Evolutionary conservation across 2,329 filamentous ascomycete genomes (phyloP), one percentile per base, ranked within the genome.

Genomic region (Periconia sp.): DNA sequence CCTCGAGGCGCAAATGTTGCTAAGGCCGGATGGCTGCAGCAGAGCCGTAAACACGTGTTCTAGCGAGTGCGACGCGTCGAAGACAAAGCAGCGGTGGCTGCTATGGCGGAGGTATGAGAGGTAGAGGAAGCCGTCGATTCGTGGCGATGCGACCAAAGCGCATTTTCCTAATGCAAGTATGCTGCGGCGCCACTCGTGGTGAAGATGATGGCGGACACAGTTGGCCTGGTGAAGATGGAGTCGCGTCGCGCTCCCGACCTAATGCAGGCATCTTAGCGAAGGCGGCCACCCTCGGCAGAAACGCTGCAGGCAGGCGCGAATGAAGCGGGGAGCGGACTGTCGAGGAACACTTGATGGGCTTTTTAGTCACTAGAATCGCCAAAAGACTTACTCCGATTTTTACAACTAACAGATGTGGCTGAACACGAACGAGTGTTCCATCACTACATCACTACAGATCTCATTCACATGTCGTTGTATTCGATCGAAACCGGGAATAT

Each of bases 1-100:
- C 29, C 48, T 48, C 35, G 24, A 46, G 43, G 36, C 28, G 45
- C 23, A 34, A 37, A 38, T 50, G 52, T 38, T 48, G 46, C 46
- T 40, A 43, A 46, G 40, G 45, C 30, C 25, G 45, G 40, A 30
- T 37, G 37, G 33, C 24, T 39, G 44, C 44, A 32, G 39, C 43
- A 44, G 43, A 47, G 44, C 40, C 43, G 51, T 46, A 59, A 56
- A 65, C 59, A 59, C 59, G 59, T 58, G 49, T 50, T 44, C 46
- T 30, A 50, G 36, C 26, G 38, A 43, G 40, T 11, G 11, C 39
- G 35, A 63, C 57, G 66, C 63, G 59, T 68, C 58, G 39, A 51
- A 40, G 40, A 36, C 32, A 31, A 30, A 44, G 23, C 36, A 30
- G 21, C 24, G 30, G 40, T 36, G 36, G 43, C 49, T 40, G 25